Evolutionary conservation across 495 filamentous ascomycete genomes (phyloP), one percentile per base, ranked within the genome.

Genomic region (Neurospora sp.): DNA sequence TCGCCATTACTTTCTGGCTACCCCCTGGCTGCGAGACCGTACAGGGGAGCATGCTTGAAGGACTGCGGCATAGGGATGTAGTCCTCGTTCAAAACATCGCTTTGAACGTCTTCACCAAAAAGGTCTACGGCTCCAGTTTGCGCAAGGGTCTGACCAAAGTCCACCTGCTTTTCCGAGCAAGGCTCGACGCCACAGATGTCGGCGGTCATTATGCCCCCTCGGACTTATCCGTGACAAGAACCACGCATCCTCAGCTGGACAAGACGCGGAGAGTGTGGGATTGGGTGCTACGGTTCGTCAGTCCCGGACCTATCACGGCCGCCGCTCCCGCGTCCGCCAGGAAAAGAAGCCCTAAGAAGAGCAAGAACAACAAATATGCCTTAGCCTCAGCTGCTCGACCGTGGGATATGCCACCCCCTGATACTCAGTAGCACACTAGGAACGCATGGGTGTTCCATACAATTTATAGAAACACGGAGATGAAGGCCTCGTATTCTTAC

Each of bases 1-100:
- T 98, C 80, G 88, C 85, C 15, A 83, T 98, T 73, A 95, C 91
- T 37, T 91, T 97, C 75, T 98, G 95, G 95, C 84, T 97, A 17
- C 77, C 82, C 7, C 75, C 75, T 11, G 81, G 79, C 77, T 69
- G 19, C 24, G 72, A 74, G 24, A 74, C 78, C 24, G 75, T 79
- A 8, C 75, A 79, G 2, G 28, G 54, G 4, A 82, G 83, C 70
- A 81, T 90, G 28, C 80, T 93, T 9, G 79, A 79, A 31, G 79
- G 77, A 4, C 81, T 96, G 71, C 85, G 92, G 54, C 84, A 87
- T 5, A 88, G 88, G 70, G 93, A 97, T 79, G 88, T 97, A 31
- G 84, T 97, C 13, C 84, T 96, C 31, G 76, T 94, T 66, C 88
- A 88, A 69, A 92, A 92, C 74, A 89, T 97, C 17, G 94, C 91